Conservation (phyloP, 1,284 basidiomycete species). For the Leucoagaricus sp. region DNA sequence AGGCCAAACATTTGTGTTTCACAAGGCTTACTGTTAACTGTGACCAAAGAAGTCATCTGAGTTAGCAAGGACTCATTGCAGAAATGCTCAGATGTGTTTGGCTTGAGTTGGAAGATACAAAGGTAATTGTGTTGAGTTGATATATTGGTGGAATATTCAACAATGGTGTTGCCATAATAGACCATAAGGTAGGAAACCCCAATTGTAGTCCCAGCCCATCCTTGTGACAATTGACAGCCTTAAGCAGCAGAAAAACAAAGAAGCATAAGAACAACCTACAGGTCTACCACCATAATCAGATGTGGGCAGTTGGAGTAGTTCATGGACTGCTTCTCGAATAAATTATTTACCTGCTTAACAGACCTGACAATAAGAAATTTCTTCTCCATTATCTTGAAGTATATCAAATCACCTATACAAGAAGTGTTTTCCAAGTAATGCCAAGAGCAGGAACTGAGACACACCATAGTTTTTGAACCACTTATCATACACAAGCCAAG, state of each 20-base stretch:
- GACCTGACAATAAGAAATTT: conserved; percentile 16
- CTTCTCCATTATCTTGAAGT: conserved; percentile 15
- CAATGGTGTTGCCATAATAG: conserved; percentile 14
- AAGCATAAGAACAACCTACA: conserved; percentile 8
- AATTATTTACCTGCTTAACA: conserved; percentile 12
- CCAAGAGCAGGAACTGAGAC: not conserved
- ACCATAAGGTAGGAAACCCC: conserved; percentile 16
- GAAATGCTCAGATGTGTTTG: conserved; percentile 4
- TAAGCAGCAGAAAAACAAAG: too few relatives aligned
- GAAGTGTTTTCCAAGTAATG: too few relatives aligned
- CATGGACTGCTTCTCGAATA: conserved; percentile 20
- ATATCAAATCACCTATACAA: conserved; percentile 19
- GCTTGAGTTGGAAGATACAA: conserved; percentile 14
- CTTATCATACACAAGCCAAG: conserved; percentile 16
- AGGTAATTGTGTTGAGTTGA: conserved; percentile 5
- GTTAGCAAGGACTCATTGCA: conserved; percentile 4
- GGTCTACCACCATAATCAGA: conserved; percentile 18
- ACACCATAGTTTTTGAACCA: conserved; percentile 18
- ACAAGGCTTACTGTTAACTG: conserved; percentile 10
- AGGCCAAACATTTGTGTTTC: not conserved
- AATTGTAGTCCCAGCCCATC: conserved; percentile 16
- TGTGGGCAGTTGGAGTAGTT: conserved; percentile 21
- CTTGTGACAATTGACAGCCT: conserved; percentile 12
- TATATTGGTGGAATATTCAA: conserved; percentile 16
- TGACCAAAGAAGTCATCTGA: conserved; percentile 13